Conservation (phyloP, 192 early-diverging fungal species). For the Backusella tarrabulga region DNA sequence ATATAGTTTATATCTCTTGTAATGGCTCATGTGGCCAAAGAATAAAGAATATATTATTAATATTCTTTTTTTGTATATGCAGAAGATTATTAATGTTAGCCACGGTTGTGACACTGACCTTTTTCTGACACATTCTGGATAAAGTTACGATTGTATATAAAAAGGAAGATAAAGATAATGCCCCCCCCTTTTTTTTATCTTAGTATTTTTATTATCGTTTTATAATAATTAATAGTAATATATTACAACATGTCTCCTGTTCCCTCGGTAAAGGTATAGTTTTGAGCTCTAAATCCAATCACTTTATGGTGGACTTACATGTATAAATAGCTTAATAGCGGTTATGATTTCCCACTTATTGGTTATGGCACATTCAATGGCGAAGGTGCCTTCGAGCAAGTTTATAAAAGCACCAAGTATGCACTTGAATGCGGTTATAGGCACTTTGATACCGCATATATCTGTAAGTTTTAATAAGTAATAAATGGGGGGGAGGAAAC, state of each 20-base stretch:
- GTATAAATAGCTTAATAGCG: conserved; percentile 16
- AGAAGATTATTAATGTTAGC: too few relatives aligned
- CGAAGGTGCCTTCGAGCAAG: conserved; percentile 15
- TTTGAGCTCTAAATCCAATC: background rate
- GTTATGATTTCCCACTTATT: conserved; percentile 24
- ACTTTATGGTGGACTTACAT: background rate
- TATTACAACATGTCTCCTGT: background rate
- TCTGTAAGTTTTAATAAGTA: conserved; percentile 20
- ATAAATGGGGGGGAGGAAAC: too few relatives aligned
- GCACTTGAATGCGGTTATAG: conserved; percentile 55
- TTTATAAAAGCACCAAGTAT: conserved; percentile 23
- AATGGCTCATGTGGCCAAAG: background rate
- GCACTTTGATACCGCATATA: conserved; percentile 53
- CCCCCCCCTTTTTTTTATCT: too few relatives aligned
- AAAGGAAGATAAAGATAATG: background rate
- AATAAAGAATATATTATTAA: background rate
- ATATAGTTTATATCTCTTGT: background rate
- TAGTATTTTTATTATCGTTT: background rate
- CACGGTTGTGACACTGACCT: too few relatives aligned
- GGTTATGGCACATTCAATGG: conserved; percentile 25
- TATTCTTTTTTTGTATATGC: too few relatives aligned
- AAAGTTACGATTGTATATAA: background rate
- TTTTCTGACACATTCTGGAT: background rate
- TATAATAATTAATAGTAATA: background rate
- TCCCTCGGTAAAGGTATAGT: background rate